Conservation (phyloP, 495 filamentous ascomycete genomes). For the Penicillium bialowiezense region DNA sequence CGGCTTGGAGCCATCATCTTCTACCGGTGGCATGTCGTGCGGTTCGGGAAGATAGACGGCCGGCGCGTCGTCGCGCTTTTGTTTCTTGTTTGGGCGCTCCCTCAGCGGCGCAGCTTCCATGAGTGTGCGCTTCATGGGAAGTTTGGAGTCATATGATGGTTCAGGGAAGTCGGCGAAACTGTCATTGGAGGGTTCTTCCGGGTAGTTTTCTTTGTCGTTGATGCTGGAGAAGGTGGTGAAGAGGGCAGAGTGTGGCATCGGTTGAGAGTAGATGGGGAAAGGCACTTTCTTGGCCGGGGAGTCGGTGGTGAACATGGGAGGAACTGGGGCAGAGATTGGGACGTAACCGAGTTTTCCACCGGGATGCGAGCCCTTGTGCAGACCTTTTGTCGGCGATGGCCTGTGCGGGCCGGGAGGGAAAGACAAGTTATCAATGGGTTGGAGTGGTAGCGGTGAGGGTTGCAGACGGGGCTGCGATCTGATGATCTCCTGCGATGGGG, state of each 20-base stretch:
- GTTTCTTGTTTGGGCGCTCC: constrained; percentile 67
- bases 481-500: constrained; percentile 48
- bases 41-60: constrained; percentile 61
- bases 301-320: constrained; percentile 69
- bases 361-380: constrained; percentile 38
- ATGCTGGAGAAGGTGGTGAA: constrained; percentile 61
- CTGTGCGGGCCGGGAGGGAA: constrained; percentile 53
- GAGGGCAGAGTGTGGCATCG: constrained; percentile 60
- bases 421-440: constrained; percentile 41
- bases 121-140: constrained; percentile 61
- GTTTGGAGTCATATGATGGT: constrained; percentile 57
- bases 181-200: constrained; percentile 46
- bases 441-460: constrained; percentile 50
- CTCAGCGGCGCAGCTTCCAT: constrained; percentile 73
- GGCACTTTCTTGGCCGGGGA: constrained; percentile 77
- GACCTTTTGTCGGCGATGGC: constrained; percentile 57
- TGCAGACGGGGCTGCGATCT: constrained; percentile 43
- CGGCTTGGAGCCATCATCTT: constrained; percentile 88
- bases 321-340: constrained; percentile 68
- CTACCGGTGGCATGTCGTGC: constrained; percentile 71
- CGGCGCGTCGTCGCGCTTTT: constrained; percentile 46
- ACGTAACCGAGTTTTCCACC: constrained; percentile 46
- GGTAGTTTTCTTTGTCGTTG: constrained; percentile 62
- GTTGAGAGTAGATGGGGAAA: constrained; percentile 40
- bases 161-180: constrained; percentile 52